A percentile compares a stretch with the other conserved stretches of the same genome.
Evolutionary conservation across 1,284 basidiomycete species (phyloP).

Genomic region (Xanthoconium separans): DNA sequence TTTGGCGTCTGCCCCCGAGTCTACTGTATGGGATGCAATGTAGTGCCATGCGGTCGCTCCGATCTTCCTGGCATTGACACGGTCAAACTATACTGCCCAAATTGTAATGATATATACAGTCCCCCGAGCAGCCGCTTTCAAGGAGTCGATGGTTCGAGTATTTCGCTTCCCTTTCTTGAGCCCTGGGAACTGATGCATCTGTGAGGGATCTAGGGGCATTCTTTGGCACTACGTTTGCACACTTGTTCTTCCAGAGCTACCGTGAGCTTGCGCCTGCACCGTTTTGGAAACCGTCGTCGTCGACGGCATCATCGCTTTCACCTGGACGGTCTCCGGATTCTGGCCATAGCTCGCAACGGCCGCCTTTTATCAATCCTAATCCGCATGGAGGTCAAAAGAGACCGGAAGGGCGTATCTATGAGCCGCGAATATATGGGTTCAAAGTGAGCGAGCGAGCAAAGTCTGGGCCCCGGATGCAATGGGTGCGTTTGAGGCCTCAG

Average conservation of each 20-base stretch:
- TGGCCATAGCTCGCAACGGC: slow-evolving; percentile 47
- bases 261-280: slow-evolving; percentile 87
- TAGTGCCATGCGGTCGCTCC: slow-evolving; percentile 94
- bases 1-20: slow-evolving; percentile 97
- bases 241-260: slow-evolving; percentile 97
- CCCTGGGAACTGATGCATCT: slow-evolving; percentile 17
- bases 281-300: slow-evolving; percentile 70
- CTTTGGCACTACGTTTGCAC: slow-evolving; percentile 98
- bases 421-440: slow-evolving; percentile 92
- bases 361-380: slow-evolving; percentile 78
- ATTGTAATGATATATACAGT: slow-evolving; percentile 96
- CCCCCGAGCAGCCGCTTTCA: slow-evolving; percentile 96
- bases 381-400: slow-evolving; percentile 85
- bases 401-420: slow-evolving; percentile 84
- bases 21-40: slow-evolving; percentile 86
- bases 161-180: slow-evolving; percentile 1
- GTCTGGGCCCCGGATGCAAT: slow-evolving; percentile 95
- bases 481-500: slow-evolving; percentile 87
- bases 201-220: slow-evolving; percentile 75
- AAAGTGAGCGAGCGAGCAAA: slow-evolving; percentile 83
- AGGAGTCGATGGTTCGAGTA: slow-evolving; percentile 84
- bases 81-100: slow-evolving; percentile 98
- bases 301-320: slow-evolving; percentile 52
- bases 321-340: slow-evolving; percentile 46
- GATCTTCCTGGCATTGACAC: slow-evolving; percentile 98